Evolutionary conservation across 352 stramenopile genomes (phyloP).

Genomic region (Phytophthora rubi): DNA sequence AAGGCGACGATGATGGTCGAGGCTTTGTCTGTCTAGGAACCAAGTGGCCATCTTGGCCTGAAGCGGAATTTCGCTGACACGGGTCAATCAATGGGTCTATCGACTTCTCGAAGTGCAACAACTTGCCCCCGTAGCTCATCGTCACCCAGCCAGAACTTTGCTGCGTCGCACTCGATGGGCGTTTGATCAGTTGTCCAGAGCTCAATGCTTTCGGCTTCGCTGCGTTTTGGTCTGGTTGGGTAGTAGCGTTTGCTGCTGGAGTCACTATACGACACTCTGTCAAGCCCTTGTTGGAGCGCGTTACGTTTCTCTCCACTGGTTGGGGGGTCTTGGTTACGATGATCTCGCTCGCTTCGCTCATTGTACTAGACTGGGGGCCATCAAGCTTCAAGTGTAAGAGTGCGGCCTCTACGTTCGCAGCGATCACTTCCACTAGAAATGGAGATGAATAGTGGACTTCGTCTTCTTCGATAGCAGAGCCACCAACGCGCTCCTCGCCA

Average conservation of each 20-base stretch:
- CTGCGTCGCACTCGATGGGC: constrained; percentile 38
- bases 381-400: constrained; percentile 16
- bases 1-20: constrained; percentile 35
- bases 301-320: not conserved
- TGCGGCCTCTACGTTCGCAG: constrained; percentile 27
- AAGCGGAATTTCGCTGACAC: not conserved
- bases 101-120: constrained; percentile 48
- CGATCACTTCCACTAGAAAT: constrained; percentile 35
- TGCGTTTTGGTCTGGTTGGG: not conserved
- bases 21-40: constrained; percentile 11
- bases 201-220: not conserved
- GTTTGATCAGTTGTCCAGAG: constrained; percentile 10
- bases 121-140: constrained; percentile 46
- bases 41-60: not conserved
- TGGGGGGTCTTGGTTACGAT: not conserved
- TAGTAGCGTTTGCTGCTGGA: not conserved
- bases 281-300: constrained; percentile 5
- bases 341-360: not conserved
- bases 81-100: not conserved
- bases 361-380: not conserved
- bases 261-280: constrained; percentile 1
- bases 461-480: constrained; percentile 15
- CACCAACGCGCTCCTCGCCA: constrained; percentile 2
- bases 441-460: constrained; percentile 20
- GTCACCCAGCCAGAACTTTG: constrained; percentile 40